Evolutionary conservation across 2,329 filamentous ascomycete species (phyloP).

Genomic region (Aspergillus brasiliensis): DNA sequence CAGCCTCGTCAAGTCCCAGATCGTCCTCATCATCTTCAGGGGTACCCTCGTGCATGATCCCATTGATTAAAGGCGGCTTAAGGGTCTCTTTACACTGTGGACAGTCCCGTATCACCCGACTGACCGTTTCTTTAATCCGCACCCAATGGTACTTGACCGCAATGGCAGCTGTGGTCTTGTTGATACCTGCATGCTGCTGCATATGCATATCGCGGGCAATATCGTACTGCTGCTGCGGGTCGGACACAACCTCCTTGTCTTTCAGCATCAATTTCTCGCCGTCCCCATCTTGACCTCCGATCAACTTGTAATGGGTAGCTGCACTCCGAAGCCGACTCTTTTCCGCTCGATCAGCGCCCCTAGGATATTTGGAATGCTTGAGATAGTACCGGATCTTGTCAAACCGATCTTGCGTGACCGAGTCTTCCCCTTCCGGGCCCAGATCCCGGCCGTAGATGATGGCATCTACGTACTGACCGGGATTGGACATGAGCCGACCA

Average conservation of each 20-base stretch:
- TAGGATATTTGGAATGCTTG: slow-evolving; percentile 90
- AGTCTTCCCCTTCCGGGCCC: slow-evolving; percentile 70
- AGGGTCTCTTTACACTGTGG: slow-evolving; percentile 80
- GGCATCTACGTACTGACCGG: slow-evolving; percentile 69
- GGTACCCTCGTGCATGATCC: slow-evolving; percentile 30
- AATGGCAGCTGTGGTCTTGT: slow-evolving; percentile 94
- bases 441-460: slow-evolving; percentile 73
- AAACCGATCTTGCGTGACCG: slow-evolving; percentile 92
- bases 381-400: slow-evolving; percentile 98
- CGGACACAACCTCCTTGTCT: slow-evolving; percentile 94
- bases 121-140: slow-evolving; percentile 95
- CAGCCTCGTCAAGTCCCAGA: background rate
- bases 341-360: slow-evolving; percentile 89
- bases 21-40: slow-evolving; percentile 17
- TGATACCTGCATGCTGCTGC: slow-evolving; percentile 84
- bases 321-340: slow-evolving; percentile 92
- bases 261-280: slow-evolving; percentile 88
- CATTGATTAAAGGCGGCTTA: slow-evolving; percentile 54
- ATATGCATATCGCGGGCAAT: slow-evolving; percentile 79
- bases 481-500: slow-evolving; percentile 69
- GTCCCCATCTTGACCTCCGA: slow-evolving; percentile 52
- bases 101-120: slow-evolving; percentile 90
- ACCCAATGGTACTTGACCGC: slow-evolving; percentile 97
- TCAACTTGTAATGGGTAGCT: slow-evolving; percentile 90
- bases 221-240: slow-evolving; percentile 85